Conservation (phyloP, 2,329 filamentous ascomycete species). For the Didymella pinodella region DNA sequence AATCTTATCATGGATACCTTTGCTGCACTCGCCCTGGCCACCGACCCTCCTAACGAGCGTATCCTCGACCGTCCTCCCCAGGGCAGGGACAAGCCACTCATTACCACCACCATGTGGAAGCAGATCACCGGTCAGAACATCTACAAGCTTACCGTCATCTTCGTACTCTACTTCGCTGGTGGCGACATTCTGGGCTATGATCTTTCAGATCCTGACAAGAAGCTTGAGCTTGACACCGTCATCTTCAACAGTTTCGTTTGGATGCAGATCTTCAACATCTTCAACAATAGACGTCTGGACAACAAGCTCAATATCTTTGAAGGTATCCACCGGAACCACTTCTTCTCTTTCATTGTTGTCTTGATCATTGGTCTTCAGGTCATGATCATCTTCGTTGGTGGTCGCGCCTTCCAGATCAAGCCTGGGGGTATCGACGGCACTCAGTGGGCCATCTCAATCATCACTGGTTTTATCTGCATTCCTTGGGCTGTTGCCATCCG, state of each 20-base stretch:
- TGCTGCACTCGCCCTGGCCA: slow-evolving; percentile 91
- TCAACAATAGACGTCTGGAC: slow-evolving; percentile 70
- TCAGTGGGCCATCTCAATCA: slow-evolving; percentile 68
- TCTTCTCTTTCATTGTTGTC: slow-evolving; percentile 65
- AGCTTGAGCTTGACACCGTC: slow-evolving; percentile 64
- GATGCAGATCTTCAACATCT: slow-evolving; percentile 76
- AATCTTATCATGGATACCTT: slow-evolving; percentile 97
- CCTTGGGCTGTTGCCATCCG: slow-evolving; percentile 62
- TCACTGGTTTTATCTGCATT: slow-evolving; percentile 60
- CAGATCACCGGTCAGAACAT: slow-evolving; percentile 70
- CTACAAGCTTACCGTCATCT: slow-evolving; percentile 66
- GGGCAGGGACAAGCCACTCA: slow-evolving; percentile 87
- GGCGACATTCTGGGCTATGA: slow-evolving; percentile 63
- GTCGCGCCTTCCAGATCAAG: slow-evolving; percentile 62
- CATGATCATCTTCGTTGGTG: slow-evolving; percentile 66
- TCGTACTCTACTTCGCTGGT: slow-evolving; percentile 69
- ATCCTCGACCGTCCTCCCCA: slow-evolving; percentile 90
- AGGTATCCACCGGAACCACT: slow-evolving; percentile 63
- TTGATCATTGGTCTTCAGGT: slow-evolving; percentile 67
- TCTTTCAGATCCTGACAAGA: slow-evolving; percentile 41
- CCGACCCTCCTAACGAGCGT: slow-evolving; percentile 94
- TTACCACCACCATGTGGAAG: slow-evolving; percentile 68
- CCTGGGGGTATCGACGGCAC: slow-evolving; percentile 57
- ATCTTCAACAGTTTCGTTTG: slow-evolving; percentile 76
- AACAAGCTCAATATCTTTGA: slow-evolving; percentile 70